Evolutionary conservation across 192 early-diverging fungal genomes (phyloP).

Genomic region (Coemansia sp.): DNA sequence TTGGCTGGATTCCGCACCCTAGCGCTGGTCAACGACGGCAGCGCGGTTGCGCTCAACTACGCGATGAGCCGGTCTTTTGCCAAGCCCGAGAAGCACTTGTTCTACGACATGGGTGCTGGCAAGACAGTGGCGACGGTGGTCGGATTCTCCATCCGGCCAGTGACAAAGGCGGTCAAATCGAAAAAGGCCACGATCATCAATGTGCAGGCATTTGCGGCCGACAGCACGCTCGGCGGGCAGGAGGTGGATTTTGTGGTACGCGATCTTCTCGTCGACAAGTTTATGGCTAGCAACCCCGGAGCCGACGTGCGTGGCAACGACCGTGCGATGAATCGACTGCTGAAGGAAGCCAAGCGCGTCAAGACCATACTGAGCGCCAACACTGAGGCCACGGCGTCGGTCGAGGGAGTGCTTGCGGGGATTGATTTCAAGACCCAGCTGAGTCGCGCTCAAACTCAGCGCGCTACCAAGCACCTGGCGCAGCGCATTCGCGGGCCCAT

Average conservation of each 20-base stretch:
- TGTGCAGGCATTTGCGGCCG: constrained; percentile 81
- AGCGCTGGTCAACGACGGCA: constrained; percentile 90
- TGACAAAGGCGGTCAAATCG: constrained; percentile 57
- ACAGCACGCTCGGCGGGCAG: constrained; percentile 85
- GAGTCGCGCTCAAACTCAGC: constrained; percentile 82
- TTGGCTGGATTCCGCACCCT: constrained; percentile 85
- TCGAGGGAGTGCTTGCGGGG: constrained; percentile 89
- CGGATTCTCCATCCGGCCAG: constrained; percentile 67
- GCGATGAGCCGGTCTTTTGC: constrained; percentile 73
- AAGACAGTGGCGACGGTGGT: constrained; percentile 90
- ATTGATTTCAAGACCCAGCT: constrained; percentile 81
- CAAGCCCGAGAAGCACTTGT: constrained; percentile 79
- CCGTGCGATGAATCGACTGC: constrained; percentile 85
- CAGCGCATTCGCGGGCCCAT: constrained; percentile 76
- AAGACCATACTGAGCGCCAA: constrained; percentile 98
- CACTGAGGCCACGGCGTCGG: constrained; percentile 78
- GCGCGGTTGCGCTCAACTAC: constrained; percentile 95
- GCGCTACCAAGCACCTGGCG: constrained; percentile 64
- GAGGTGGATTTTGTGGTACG: constrained; percentile 85
- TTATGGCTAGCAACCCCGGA: constrained; percentile 62
- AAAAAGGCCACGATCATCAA: constrained; percentile 72
- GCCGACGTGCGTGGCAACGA: constrained; percentile 65
- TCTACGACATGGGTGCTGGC: constrained; percentile 98
- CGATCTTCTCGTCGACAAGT: constrained; percentile 77
- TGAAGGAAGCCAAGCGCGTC: constrained; percentile 94